A percentile compares a stretch with the other conserved stretches of the same genome.
Conservation (phyloP, 2,329 filamentous ascomycete species). For the Zasmidium cellare region DNA sequence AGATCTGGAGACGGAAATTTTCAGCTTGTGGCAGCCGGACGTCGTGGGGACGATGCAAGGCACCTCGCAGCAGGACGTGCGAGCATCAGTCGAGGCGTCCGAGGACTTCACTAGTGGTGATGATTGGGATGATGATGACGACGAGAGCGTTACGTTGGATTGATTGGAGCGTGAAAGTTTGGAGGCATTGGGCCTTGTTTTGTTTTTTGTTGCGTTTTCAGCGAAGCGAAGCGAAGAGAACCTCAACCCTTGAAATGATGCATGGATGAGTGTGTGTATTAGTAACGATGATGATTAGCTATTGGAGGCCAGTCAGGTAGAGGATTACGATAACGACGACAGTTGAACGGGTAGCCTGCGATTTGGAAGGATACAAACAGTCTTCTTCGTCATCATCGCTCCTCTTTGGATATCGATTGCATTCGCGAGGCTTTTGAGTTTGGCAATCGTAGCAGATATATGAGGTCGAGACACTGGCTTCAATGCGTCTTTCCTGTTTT, state of each 20-base stretch:
- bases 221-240: not conserved
- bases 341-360: no score
- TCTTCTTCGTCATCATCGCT: no score
- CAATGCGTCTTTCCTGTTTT: no score
- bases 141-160: not conserved
- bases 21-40: not conserved
- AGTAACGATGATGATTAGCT: not conserved
- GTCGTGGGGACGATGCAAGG: not conserved
- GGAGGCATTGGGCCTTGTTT: not conserved
- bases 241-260: no score
- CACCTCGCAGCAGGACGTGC: not conserved
- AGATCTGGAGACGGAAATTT: not conserved
- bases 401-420: no score
- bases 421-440: no score
- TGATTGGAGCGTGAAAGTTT: not conserved
- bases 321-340: no score
- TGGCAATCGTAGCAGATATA: no score
- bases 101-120: not conserved
- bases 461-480: no score
- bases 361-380: no score
- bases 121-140: constrained; percentile 2
- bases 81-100: not conserved
- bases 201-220: not conserved
- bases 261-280: not conserved
- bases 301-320: no score